phyloP scores from a whole-genome alignment of 768 basidiomycete species.

The Russula compacta region DNA sequence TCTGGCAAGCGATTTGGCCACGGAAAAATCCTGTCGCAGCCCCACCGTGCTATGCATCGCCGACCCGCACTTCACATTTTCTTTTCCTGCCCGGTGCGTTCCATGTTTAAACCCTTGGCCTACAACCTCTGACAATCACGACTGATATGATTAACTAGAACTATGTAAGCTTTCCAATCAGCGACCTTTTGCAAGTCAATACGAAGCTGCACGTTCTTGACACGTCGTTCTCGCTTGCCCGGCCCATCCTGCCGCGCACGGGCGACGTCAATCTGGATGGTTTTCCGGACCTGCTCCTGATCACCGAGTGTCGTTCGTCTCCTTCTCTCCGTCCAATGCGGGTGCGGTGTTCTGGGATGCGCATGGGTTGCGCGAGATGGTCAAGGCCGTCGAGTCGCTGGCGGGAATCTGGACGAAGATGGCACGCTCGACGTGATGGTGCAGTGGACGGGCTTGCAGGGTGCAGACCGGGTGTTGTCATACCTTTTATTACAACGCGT shows the following conservation, averaged over 20 bases:
- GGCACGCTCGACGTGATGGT: constrained; percentile 89
- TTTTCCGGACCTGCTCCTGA: constrained; percentile 77
- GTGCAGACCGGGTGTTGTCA: constrained; percentile 65
- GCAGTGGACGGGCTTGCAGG: constrained; percentile 66
- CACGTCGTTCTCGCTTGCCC: constrained; percentile 48
- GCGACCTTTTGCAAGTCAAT: constrained; percentile 41
- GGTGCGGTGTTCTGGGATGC: constrained; percentile 42
- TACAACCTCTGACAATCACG: neutral
- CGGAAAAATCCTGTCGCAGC: constrained; percentile 43
- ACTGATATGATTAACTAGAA: constrained; percentile 32
- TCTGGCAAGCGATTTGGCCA: constrained; percentile 35
- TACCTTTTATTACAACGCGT: constrained; percentile 96
- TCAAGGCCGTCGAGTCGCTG: constrained; percentile 52
- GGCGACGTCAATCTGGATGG: constrained; percentile 94
- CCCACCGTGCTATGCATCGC: constrained; percentile 75
- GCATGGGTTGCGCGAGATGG: constrained; percentile 54
- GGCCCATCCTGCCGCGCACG: constrained; percentile 71
- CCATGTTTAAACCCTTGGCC: no score
- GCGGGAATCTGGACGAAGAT: constrained; percentile 84
- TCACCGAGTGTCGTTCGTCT: constrained; percentile 53
- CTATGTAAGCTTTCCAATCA: constrained; percentile 58
- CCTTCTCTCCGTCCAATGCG: constrained; percentile 56
- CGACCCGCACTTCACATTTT: constrained; percentile 77
- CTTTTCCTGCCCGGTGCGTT: constrained; percentile 9
- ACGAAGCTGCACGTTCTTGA: constrained; percentile 59